These are phyloP conservation scores for Populus hybrid DNA, from an alignment of 441 rosid genomes.

Conservation along the genomic window DNA sequence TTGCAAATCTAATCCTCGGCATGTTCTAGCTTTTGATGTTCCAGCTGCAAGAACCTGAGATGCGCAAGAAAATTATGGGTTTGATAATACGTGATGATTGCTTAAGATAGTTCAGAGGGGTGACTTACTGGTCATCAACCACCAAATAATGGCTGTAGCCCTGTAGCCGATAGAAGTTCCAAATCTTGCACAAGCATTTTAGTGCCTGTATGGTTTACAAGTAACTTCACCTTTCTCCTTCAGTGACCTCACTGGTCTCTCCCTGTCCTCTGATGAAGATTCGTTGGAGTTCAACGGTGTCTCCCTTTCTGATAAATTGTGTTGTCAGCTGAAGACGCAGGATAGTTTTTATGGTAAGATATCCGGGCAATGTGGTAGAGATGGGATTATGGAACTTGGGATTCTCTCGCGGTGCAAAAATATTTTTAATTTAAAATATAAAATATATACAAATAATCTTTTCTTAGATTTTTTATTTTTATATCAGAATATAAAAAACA, in stretches of 20 bases:
- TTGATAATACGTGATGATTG: too few relatives aligned
- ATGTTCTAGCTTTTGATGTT: background rate
- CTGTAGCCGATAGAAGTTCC: background rate
- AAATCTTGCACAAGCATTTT: background rate
- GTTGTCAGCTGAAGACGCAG: background rate
- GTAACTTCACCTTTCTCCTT: too few relatives aligned
- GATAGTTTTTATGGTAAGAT: background rate
- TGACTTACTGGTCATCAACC: background rate
- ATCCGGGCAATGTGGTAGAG: too few relatives aligned
- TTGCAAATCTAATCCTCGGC: background rate
- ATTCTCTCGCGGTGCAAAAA: background rate
- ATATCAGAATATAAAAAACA: too few relatives aligned
- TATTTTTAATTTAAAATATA: too few relatives aligned
- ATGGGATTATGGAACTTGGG: background rate
- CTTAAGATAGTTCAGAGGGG: background rate
- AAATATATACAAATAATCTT: too few relatives aligned
- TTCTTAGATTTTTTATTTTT: too few relatives aligned
- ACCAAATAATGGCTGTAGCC: background rate
- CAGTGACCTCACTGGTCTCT: background rate
- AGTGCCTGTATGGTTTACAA: too few relatives aligned
- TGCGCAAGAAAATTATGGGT: too few relatives aligned
- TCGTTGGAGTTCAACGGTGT: background rate
- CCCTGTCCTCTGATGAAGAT: background rate
- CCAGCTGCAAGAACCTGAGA: background rate
- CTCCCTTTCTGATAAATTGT: background rate